These are phyloP conservation scores for Leccinum huronense DNA, from an alignment of 1,284 basidiomycete genomes.

Conservation along the genomic window DNA sequence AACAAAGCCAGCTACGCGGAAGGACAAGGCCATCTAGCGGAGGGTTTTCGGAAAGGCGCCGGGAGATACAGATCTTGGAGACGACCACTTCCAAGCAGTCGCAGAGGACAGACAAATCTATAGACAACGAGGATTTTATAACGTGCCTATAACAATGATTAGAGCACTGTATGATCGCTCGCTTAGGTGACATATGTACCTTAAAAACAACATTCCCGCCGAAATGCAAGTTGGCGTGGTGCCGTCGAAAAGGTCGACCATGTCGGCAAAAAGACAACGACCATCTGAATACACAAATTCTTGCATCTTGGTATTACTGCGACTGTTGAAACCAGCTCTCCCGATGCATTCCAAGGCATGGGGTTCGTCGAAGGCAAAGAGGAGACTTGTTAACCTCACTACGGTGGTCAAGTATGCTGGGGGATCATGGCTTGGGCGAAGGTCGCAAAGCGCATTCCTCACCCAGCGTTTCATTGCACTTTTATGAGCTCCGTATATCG, in stretches of 20 bases:
- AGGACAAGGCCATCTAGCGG: constrained; percentile 46
- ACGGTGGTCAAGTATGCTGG: constrained; percentile 32
- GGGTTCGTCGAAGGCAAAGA: constrained; percentile 32
- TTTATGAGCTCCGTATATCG: constrained; percentile 39
- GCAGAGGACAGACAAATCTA: constrained; percentile 47
- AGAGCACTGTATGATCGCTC: constrained; percentile 15
- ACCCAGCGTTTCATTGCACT: constrained; percentile 43
- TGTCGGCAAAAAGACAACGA: constrained; percentile 39
- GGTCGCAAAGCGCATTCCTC: constrained; percentile 34
- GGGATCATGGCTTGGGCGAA: constrained; percentile 19
- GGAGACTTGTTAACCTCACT: constrained; percentile 32
- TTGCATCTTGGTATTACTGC: constrained; percentile 19
- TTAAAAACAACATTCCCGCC: constrained; percentile 33
- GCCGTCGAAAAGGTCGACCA: constrained; percentile 28
- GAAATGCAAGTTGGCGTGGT: constrained; percentile 19
- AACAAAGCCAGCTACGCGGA: constrained; percentile 47
- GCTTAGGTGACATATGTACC: constrained; percentile 24
- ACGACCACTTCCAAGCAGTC: constrained; percentile 46
- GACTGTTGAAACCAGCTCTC: constrained; percentile 13
- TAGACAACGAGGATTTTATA: constrained; percentile 31
- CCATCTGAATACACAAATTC: constrained; percentile 16
- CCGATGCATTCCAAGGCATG: constrained; percentile 23
- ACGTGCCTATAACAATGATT: constrained; percentile 40
- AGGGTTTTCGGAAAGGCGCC: constrained; percentile 21
- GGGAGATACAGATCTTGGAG: constrained; percentile 38